Evolutionary conservation across 2,329 filamentous ascomycete genomes (phyloP).

Genomic region (Spiromastix sp.): DNA sequence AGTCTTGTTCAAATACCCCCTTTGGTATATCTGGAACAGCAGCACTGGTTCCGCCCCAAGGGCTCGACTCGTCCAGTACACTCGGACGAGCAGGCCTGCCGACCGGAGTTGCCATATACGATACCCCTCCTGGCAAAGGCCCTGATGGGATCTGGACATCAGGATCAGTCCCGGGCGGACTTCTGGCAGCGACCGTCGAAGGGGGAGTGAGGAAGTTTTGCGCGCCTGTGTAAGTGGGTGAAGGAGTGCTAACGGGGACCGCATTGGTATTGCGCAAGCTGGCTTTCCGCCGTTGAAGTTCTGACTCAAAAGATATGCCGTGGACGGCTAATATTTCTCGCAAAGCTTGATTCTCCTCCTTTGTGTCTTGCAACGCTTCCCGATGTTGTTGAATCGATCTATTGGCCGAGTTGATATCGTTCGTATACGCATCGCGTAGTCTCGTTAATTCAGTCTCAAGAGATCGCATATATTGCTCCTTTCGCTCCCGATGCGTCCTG

Average conservation of each 20-base stretch:
- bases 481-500: conserved; percentile 92
- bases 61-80: conserved; percentile 6
- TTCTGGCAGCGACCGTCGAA: conserved; percentile 24
- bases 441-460: conserved; percentile 85
- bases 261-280: conserved; percentile 19
- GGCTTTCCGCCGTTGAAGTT: conserved; percentile 29
- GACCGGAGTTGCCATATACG: conserved; percentile 9
- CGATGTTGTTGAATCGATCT: conserved; percentile 52
- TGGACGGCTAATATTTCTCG: conserved; percentile 50
- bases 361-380: conserved; percentile 59
- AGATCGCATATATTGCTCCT: conserved; percentile 90
- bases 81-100: too few relatives aligned
- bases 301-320: conserved; percentile 47
- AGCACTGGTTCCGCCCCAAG: conserved; percentile 15
- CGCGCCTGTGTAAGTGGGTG: conserved; percentile 8
- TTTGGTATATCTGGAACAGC: conserved; percentile 16
- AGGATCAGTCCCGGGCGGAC: too few relatives aligned
- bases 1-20: conserved; percentile 35
- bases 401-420: conserved; percentile 50
- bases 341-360: conserved; percentile 70
- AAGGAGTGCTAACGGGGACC: background rate
- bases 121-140: too few relatives aligned
- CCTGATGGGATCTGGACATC: too few relatives aligned
- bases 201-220: conserved; percentile 23
- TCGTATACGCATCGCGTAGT: conserved; percentile 65